A percentile compares a stretch with the other conserved stretches of the same genome.
These are phyloP conservation scores for Pseudocercospora macadamiae DNA, from an alignment of 2,329 filamentous ascomycete species.

Conservation along the genomic window DNA sequence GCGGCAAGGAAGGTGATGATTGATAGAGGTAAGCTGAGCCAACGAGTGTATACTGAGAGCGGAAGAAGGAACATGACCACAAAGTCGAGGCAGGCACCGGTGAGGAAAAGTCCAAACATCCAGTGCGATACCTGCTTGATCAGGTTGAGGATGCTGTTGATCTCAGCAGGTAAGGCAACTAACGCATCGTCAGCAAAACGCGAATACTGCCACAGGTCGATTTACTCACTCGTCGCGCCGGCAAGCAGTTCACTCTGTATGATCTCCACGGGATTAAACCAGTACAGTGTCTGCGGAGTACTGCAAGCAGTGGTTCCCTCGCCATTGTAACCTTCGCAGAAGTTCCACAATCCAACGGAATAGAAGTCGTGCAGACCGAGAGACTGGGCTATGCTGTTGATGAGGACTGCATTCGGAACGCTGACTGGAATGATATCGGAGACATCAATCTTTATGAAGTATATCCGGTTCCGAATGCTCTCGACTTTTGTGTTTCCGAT, in stretches of 20 bases:
- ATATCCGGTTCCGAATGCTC: constrained; percentile 69
- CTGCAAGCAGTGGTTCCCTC: constrained; percentile 79
- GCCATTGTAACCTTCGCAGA: constrained; percentile 80
- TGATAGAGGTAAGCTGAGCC: constrained; percentile 66
- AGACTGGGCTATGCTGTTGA: constrained; percentile 85
- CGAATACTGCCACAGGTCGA: not conserved
- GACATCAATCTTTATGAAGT: constrained; percentile 83
- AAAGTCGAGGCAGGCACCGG: constrained; percentile 69
- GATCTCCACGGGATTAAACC: constrained; percentile 88
- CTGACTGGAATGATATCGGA: constrained; percentile 76
- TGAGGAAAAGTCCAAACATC: constrained; percentile 90
- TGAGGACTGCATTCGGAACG: constrained; percentile 71
- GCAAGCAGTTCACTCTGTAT: constrained; percentile 77
- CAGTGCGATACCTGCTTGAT: constrained; percentile 74
- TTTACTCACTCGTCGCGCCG: constrained; percentile 70
- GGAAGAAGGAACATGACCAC: constrained; percentile 69
- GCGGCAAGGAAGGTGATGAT: constrained; percentile 69
- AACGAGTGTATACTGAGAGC: constrained; percentile 56
- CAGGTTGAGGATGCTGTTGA: constrained; percentile 73
- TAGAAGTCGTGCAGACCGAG: constrained; percentile 94
- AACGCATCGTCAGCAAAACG: not conserved
- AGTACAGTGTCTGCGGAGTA: constrained; percentile 70
- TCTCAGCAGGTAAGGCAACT: constrained; percentile 75
- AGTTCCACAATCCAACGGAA: constrained; percentile 88
- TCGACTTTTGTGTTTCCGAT: constrained; percentile 70